Base-by-base conservation (phyloP, 202 grass and related monocot genomes). In the Setaria viridis region DNA sequence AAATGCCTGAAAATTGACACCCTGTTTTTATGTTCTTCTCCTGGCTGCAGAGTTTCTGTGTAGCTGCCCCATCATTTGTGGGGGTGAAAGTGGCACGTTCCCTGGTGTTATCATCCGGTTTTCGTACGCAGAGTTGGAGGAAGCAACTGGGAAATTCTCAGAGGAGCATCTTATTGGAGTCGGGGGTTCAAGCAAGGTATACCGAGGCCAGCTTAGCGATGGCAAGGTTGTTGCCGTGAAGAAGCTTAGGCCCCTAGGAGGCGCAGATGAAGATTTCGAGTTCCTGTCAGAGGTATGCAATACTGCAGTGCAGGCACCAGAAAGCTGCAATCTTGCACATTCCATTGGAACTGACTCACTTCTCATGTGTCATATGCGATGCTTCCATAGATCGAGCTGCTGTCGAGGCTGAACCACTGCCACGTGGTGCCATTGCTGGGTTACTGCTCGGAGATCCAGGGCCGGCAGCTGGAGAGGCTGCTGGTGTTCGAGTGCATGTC, bases 391-490 rank as follows among this genome's bases (percentile, higher is more conserved):
- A 95, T 99, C 16, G 97, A 96, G 88, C 80, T 99, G 43, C 85
- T 99, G 88, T 96, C 93, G 12, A 90, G 97, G 79, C 80, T 99
- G 81, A 99, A 99, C 88, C 93, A 99, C 65, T 95, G 92, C 54
- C 93, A 99, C 42, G 93, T 99, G 62, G 97, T 99, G 72, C 97
- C 91, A 7, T 49, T 99, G 87, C 83, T 99, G 68, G 96, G 96
- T 29, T 99, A 96, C 86, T 99, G 93, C 88, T 91, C 90, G 62
- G 93, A 99, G 82, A 92, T 81, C 72, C 96, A 95, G 46, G 72
- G 90, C 1, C 86, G 87, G 88, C 93, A 95, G 86, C 84, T 88
- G 81, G 93, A 95, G 76, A 77, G 90, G 80, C 91, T 99, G 47
- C 87, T 99, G 85, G 90, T 99, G 37, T 96, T 99, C 78, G 91